Evolutionary conservation across 768 basidiomycete species (phyloP).

Genomic region (Kwoniella sp.): DNA sequence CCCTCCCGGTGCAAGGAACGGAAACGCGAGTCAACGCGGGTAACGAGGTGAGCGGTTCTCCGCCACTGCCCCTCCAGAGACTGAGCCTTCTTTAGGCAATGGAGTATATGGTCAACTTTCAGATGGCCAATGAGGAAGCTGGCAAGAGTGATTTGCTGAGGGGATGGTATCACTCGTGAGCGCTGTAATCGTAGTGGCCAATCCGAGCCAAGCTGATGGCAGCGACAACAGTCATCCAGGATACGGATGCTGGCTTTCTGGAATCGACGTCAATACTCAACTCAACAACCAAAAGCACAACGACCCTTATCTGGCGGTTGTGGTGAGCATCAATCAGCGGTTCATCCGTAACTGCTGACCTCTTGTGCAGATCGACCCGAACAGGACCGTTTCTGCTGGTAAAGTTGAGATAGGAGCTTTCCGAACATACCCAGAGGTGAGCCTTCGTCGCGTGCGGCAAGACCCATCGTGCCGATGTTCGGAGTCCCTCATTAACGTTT

Average conservation of each 20-base stretch:
- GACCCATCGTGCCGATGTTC: background rate
- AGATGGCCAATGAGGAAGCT: slow-evolving; percentile 74
- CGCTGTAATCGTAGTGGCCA: no score
- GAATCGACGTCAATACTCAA: slow-evolving; percentile 97
- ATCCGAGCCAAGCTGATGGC: background rate
- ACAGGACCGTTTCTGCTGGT: slow-evolving; percentile 95
- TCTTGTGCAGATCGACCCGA: slow-evolving; percentile 79
- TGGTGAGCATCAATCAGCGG: slow-evolving; percentile 57
- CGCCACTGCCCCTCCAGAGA: background rate
- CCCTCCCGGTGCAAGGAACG: slow-evolving; percentile 93
- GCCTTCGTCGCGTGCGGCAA: slow-evolving; percentile 1
- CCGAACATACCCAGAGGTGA: slow-evolving; percentile 82
- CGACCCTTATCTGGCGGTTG: slow-evolving; percentile 95
- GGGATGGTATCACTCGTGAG: slow-evolving; percentile 49
- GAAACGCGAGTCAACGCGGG: slow-evolving; percentile 97
- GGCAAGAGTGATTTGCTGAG: slow-evolving; percentile 47
- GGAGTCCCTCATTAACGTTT: background rate
- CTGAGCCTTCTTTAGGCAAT: slow-evolving; percentile 57
- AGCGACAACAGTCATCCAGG: slow-evolving; percentile 67
- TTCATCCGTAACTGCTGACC: background rate
- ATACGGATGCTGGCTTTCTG: slow-evolving; percentile 98
- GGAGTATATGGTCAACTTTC: slow-evolving; percentile 97
- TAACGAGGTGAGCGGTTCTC: slow-evolving; percentile 57
- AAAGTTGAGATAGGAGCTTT: slow-evolving; percentile 99
- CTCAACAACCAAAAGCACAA: slow-evolving; percentile 89